Base-by-base conservation (phyloP, 2,329 filamentous ascomycete genomes). In the Aspergillaceae sp. region DNA sequence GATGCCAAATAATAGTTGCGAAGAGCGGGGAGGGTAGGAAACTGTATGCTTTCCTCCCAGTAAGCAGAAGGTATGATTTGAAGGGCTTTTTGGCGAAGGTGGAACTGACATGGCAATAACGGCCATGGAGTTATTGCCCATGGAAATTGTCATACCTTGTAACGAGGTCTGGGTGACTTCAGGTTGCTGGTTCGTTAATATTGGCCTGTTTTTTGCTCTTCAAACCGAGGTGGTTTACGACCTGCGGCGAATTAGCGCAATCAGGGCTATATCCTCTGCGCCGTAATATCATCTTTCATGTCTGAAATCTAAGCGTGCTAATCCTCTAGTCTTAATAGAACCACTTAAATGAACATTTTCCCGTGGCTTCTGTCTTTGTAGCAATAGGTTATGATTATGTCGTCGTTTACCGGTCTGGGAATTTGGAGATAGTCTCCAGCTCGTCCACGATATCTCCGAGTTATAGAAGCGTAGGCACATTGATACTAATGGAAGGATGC, bases 1-100 rank as follows among this genome's bases (percentile, higher is more conserved):
- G 74, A 83, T 83, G 44, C 80, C 79, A 45, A 83, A 83, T 1
- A 84, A 58, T 2, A 77, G 19, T 76, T 0, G 80, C 83, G 60
- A 84, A 83, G 65, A 84, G 83, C 11, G 76, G 79, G 4, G 83
- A 59, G 0, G 80, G 80, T 1, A 83, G 64, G 63, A 82, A 83
- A 19, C 64, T 67, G 32, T 4, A 1, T 19, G 7, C 4, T 5
- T 29, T 30, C 11, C 1, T 43, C 19, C 19, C 19, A 19, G 19
- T 19, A 19, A 19, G 19, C 19, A 19, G 19, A 19, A 19, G 19
- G 19, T 19, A 19, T 19, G 19, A 19, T 19, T 19, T 19, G 19
- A 19, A 1, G 2, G 19, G 19, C 2, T 1, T 19, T 19, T 19
- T 19, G 19, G 19, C 19, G 19, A 19, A 19, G 19, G 19, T 19